phyloP scores from a whole-genome alignment of 2,329 filamentous ascomycete species.

The Ophiostoma triangulosporum region DNA sequence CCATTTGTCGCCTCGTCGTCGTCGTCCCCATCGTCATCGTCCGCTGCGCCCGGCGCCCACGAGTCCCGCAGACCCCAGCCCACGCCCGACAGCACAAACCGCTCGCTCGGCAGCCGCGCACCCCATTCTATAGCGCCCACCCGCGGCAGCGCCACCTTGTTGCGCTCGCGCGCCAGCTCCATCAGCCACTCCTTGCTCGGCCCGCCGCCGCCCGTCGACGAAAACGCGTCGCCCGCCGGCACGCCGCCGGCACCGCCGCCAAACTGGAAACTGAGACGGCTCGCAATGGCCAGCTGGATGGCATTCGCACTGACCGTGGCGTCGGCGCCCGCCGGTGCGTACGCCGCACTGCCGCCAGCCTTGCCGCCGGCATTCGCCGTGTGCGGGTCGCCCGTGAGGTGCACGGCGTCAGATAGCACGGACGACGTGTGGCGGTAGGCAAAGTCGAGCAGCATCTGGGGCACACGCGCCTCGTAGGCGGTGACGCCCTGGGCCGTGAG shows the following conservation, averaged over 20 bases:
- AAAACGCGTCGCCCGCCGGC: conserved; percentile 19
- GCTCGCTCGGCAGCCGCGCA: conserved; percentile 50
- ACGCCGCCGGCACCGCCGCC: conserved; percentile 36
- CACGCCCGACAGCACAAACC: conserved; percentile 52
- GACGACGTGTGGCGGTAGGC: conserved; percentile 69
- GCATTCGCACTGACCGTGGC: conserved; percentile 51
- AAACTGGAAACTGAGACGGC: conserved; percentile 57
- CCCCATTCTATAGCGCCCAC: conserved; percentile 55
- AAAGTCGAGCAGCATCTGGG: conserved; percentile 72
- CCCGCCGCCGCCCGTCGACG: conserved; percentile 23
- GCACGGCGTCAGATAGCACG: conserved; percentile 57
- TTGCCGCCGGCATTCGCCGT: conserved; percentile 40
- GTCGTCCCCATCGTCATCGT: conserved; percentile 32
- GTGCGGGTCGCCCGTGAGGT: conserved; percentile 57
- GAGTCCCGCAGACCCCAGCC: conserved; percentile 50
- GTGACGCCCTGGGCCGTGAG: conserved; percentile 67
- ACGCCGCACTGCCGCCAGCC: conserved; percentile 37
- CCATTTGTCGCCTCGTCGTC: conserved; percentile 27
- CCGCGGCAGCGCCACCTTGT: conserved; percentile 50
- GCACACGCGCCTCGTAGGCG: conserved; percentile 69
- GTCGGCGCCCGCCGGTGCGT: conserved; percentile 32
- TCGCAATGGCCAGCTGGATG: conserved; percentile 58
- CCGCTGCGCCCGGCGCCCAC: conserved; percentile 33
- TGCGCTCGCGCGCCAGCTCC: conserved; percentile 59
- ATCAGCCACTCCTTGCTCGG: conserved; percentile 63